Evolutionary conservation across 2,329 filamentous ascomycete genomes (phyloP).

Genomic region (Pseudogymnoascus sp.): DNA sequence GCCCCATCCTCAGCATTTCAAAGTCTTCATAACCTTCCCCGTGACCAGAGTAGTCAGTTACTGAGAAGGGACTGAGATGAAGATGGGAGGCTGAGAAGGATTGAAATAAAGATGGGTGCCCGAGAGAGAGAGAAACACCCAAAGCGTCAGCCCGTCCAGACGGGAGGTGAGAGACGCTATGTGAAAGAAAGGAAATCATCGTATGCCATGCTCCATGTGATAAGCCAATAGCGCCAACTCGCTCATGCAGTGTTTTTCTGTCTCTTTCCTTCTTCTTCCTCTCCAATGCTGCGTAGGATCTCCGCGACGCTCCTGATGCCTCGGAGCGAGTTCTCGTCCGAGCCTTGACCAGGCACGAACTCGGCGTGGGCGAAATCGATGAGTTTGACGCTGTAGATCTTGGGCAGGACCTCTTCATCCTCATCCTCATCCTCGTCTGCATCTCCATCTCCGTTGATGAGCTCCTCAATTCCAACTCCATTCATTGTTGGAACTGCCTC

Average conservation of each 20-base stretch:
- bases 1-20: background rate
- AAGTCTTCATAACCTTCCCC: background rate
- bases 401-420: constrained; percentile 46
- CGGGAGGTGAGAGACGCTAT: background rate
- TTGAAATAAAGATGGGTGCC: background rate
- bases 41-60: background rate
- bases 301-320: constrained; percentile 64
- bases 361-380: constrained; percentile 95
- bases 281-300: constrained; percentile 46
- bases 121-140: background rate
- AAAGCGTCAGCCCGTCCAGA: background rate
- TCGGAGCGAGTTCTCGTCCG: constrained; percentile 72
- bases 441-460: constrained; percentile 30
- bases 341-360: constrained; percentile 70
- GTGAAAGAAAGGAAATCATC: background rate
- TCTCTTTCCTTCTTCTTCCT: background rate
- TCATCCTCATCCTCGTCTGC: constrained; percentile 43
- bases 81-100: background rate
- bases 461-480: constrained; percentile 17
- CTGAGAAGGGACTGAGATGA: background rate
- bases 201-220: background rate
- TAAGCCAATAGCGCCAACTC: background rate
- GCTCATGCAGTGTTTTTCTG: background rate
- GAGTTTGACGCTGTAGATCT: constrained; percentile 71
- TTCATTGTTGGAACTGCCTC: background rate